Percentiles rank a stretch among this genome's conserved stretches.
phyloP scores from a whole-genome alignment of 2,329 filamentous ascomycete genomes.

The Fusarium sp. region DNA sequence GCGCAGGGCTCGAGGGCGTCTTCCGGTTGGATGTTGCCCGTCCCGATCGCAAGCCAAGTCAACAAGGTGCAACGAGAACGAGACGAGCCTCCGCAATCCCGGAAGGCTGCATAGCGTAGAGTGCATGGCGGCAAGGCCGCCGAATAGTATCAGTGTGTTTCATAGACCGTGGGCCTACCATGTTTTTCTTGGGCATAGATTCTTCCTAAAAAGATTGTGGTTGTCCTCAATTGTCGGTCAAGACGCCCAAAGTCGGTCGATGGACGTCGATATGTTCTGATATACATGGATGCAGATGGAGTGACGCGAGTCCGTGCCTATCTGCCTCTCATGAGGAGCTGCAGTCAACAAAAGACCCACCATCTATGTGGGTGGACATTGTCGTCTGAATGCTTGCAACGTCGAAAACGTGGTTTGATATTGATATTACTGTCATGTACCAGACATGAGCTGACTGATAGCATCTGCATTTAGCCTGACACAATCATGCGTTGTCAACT shows the following conservation, averaged over 20 bases:
- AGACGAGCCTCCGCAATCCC: constrained; percentile 32
- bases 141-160: constrained; percentile 5
- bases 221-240: constrained; percentile 34
- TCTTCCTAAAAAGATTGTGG: constrained; percentile 5
- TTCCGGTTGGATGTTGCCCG: constrained; percentile 40
- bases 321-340: constrained; percentile 34
- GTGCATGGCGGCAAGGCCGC: constrained; percentile 7
- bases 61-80: constrained; percentile 21
- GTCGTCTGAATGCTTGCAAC: constrained; percentile 18
- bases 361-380: constrained; percentile 4
- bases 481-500: constrained; percentile 29
- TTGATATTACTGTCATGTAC: constrained; percentile 23
- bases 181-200: constrained; percentile 13
- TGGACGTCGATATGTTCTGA: constrained; percentile 32
- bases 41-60: constrained; percentile 34
- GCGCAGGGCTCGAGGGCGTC: constrained; percentile 26
- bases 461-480: constrained; percentile 16
- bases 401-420: constrained; percentile 30
- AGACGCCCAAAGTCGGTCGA: constrained; percentile 27
- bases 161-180: constrained; percentile 11
- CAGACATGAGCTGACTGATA: constrained; percentile 29
- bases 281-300: constrained; percentile 35
- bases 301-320: constrained; percentile 35
- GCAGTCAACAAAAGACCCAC: constrained; percentile 28
- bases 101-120: constrained; percentile 31